Conservation (phyloP, 2,329 filamentous ascomycete species). For the Colletotrichum cordylinicola region DNA sequence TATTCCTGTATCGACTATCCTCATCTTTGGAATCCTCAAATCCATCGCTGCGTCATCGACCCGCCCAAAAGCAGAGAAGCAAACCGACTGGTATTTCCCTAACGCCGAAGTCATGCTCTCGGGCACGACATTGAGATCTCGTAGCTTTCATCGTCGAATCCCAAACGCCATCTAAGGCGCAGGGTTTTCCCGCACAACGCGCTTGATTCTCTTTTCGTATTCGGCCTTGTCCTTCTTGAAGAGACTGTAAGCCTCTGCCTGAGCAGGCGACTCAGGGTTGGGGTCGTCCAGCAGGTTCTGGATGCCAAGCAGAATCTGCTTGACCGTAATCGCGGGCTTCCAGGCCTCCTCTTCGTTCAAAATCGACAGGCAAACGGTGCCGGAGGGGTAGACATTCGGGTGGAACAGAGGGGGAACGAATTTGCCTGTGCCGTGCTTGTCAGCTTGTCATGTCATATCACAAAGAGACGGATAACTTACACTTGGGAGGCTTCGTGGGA, state of each 20-base stretch:
- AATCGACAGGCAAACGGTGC: constrained; percentile 96
- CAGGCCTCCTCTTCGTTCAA: constrained; percentile 98
- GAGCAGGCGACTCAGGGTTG: constrained; percentile 94
- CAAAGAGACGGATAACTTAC: constrained; percentile 60
- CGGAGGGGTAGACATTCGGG: constrained; percentile 97
- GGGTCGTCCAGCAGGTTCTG: constrained; percentile 96
- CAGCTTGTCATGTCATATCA: neutral
- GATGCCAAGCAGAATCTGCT: constrained; percentile 94
- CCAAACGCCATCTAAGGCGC: constrained; percentile 59
- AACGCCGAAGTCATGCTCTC: constrained; percentile 16
- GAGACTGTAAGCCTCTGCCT: constrained; percentile 96
- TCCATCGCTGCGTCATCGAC: neutral
- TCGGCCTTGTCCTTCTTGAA: constrained; percentile 89
- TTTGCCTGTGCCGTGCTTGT: constrained; percentile 69
- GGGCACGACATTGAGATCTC: constrained; percentile 3
- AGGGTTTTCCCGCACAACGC: constrained; percentile 89
- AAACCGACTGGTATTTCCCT: constrained; percentile 20
- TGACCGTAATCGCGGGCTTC: constrained; percentile 98
- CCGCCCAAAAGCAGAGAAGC: constrained; percentile 18
- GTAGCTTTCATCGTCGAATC: neutral
- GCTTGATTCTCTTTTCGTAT: constrained; percentile 87
- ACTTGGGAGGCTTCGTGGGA: constrained; percentile 98
- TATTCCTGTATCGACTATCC: neutral
- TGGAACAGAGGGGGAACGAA: constrained; percentile 96
- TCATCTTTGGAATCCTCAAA: neutral